A percentile compares a stretch with the other conserved stretches of the same genome.
Evolutionary conservation across 345 rosid species (phyloP).

Genomic region (Eucalyptus pumila): DNA sequence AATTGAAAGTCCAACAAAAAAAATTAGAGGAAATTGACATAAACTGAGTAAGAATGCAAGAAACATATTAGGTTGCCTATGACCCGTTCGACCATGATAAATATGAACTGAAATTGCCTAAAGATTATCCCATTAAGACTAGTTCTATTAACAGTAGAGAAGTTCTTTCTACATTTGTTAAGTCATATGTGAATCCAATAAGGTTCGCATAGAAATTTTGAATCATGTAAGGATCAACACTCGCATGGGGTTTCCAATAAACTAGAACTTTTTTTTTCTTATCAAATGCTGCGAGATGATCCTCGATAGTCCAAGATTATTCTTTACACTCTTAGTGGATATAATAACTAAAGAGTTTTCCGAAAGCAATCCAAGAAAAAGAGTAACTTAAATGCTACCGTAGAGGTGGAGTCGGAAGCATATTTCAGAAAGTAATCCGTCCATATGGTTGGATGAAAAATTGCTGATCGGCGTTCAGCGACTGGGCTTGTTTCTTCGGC

Average conservation of each 20-base stretch:
- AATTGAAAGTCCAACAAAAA: not conserved
- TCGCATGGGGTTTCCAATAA: not conserved
- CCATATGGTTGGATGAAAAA: slow-evolving; percentile 7
- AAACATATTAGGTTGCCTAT: not conserved
- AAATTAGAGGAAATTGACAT: not conserved
- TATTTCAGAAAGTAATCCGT: slow-evolving; percentile 5
- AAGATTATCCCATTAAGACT: not conserved
- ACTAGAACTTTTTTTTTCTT: not conserved
- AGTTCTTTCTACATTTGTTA: not conserved
- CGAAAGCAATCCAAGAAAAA: not conserved
- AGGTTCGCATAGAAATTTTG: not conserved
- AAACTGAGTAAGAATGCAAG: not conserved
- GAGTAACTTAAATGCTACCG: not conserved
- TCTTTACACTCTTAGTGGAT: not conserved
- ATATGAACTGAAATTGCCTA: not conserved
- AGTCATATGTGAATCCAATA: not conserved
- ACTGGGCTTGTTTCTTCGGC: not conserved
- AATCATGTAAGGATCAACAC: not conserved
- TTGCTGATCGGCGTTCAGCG: not conserved
- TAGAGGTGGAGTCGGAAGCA: not conserved
- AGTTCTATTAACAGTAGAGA: not conserved
- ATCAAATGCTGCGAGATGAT: not conserved
- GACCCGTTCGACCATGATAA: not conserved
- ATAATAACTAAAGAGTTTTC: not conserved
- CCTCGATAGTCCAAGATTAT: not conserved